These are phyloP conservation scores for Haplosporangium sp. DNA, from an alignment of 371 early-diverging fungal genomes.

Conservation along the genomic window DNA sequence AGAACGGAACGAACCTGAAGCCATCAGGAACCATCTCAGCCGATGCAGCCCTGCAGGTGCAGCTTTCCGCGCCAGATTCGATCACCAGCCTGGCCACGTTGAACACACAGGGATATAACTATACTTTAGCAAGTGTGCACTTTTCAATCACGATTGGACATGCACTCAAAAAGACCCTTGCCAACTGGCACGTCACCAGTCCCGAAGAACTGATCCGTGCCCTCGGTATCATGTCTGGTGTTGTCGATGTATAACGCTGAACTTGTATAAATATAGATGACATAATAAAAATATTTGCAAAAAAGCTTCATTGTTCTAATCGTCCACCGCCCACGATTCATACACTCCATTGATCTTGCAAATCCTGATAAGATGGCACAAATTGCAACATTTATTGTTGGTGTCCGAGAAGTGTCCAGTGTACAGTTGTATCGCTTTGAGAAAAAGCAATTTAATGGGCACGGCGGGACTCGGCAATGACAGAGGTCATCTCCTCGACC, in stretches of 20 bases:
- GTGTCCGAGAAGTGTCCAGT: constrained; percentile 13
- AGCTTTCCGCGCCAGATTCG: constrained; percentile 19
- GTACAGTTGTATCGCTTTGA: background rate
- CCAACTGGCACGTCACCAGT: constrained; percentile 79
- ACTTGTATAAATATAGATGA: background rate
- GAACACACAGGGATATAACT: constrained; percentile 10
- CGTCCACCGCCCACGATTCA: background rate
- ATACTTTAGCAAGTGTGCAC: constrained; percentile 32
- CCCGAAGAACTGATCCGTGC: constrained; percentile 65
- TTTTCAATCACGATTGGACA: constrained; percentile 81
- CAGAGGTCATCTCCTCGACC: constrained; percentile 95
- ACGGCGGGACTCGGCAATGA: constrained; percentile 97
- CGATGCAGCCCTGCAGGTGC: constrained; percentile 1
- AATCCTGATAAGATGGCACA: no score
- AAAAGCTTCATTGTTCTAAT: background rate
- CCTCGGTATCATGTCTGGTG: constrained; percentile 49
- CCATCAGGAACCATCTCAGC: constrained; percentile 3
- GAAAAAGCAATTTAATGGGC: constrained; percentile 53
- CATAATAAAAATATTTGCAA: background rate
- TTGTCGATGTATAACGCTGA: constrained; percentile 13
- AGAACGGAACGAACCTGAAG: constrained; percentile 9
- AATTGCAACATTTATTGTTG: constrained; percentile 14
- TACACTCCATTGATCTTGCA: background rate
- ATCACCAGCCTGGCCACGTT: constrained; percentile 20
- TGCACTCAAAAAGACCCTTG: constrained; percentile 82